Evolutionary conservation across 176 grass and related monocot genomes (phyloP), one percentile per base, ranked within the genome.

Genomic region (Musa acuminata): DNA sequence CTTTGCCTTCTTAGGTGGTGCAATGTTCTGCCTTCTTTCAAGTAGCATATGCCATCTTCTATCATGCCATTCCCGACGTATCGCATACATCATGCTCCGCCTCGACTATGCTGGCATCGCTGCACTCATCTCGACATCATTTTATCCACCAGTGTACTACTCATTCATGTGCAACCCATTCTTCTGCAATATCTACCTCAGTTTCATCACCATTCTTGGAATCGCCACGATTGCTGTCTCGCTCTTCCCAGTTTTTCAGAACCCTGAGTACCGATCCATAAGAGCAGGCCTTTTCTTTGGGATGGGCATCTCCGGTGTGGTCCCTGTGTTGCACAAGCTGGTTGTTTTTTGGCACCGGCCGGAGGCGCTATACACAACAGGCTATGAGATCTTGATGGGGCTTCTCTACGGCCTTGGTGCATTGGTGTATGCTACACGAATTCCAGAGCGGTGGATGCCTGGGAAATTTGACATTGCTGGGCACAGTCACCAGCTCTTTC

Each of bases 91-190:
- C 48, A 49, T 70, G 43, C 67, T 70, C 67, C 67, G 43, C 67
- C 43, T 70, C 14, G 67, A 70, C 35, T 70, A 70, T 48, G 67
- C 67, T 16, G 67, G 67, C 14, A 70, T 70, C 67, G 48, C 67
- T 14, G 17, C 19, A 16, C 35, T 70, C 17, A 70, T 70, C 67
- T 35, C 51, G 16, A 51, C 67, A 35, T 70, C 67, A 35, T 70
- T 70, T 14, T 70, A 20, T n/a, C 67, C 67, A 17, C 17, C 20
- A 0, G 48, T 70, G 43, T 70, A 50, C 67, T 70, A 70, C 43
- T 20, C 48, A 35, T 70, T 70, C 67, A 35, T 50, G 17, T 70
- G 67, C 17, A 14, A 51, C 2, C 43, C 17, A 17, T 25, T 35
- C 67, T 70, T 13, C 43, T 48, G 25, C 11, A 8, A 50, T 17